These are phyloP conservation scores for Tolypocladium guangdongense DNA, from an alignment of 2,329 filamentous ascomycete genomes.

Conservation along the genomic window DNA sequence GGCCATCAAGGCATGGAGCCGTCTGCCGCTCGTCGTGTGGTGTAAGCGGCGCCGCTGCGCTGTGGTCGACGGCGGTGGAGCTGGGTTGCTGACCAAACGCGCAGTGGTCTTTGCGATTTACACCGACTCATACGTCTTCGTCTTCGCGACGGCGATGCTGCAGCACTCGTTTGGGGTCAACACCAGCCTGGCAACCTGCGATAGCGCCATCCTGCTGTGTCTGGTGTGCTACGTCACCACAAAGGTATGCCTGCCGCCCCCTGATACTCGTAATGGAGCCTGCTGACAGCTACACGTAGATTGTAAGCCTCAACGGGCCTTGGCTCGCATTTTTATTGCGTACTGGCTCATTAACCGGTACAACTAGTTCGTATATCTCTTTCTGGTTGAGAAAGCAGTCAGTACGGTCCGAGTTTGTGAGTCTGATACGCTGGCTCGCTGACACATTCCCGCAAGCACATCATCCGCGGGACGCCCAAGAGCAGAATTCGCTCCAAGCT, in stretches of 20 bases:
- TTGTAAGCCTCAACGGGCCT: conserved; percentile 12
- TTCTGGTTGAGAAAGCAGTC: conserved; percentile 53
- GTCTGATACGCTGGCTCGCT: not conserved
- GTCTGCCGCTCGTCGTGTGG: conserved; percentile 31
- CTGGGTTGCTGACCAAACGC: not conserved
- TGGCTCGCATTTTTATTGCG: not conserved
- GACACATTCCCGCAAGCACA: conserved; percentile 28
- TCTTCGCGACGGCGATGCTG: conserved; percentile 44
- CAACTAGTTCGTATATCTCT: conserved; percentile 46
- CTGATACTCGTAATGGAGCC: not conserved
- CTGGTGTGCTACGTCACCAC: conserved; percentile 51
- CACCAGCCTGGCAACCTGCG: conserved; percentile 37
- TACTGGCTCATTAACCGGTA: not conserved
- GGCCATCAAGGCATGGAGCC: conserved; percentile 26
- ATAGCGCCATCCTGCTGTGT: conserved; percentile 48
- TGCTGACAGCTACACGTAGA: conserved; percentile 10
- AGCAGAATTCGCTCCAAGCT: conserved; percentile 43
- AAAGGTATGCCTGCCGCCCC: conserved; percentile 32
- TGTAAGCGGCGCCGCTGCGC: conserved; percentile 18
- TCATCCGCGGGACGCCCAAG: conserved; percentile 43
- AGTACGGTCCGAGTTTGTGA: conserved; percentile 9
- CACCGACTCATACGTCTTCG: conserved; percentile 47
- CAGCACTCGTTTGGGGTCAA: conserved; percentile 48
- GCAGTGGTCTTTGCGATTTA: conserved; percentile 51
- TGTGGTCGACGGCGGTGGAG: too few species aligned